Base-by-base conservation (phyloP, 2,329 filamentous ascomycete genomes). In the Colletotrichum musicola region DNA sequence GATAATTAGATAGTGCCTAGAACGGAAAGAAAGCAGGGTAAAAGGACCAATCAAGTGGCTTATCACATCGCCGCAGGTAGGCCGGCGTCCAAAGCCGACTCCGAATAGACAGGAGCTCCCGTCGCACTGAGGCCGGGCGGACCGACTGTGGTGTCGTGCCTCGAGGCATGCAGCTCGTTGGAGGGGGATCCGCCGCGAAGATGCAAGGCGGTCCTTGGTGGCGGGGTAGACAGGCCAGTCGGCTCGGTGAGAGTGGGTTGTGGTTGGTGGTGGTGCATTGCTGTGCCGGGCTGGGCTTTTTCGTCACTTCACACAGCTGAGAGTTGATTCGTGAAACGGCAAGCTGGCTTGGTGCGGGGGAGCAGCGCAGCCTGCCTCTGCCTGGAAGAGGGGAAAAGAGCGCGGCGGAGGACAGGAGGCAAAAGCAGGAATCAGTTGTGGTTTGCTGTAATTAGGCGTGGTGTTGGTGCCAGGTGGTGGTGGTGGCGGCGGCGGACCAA, bases 321-420 rank as follows among this genome's bases (percentile, higher is more conserved):
- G 38, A 60, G 62, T 40, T 68, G 61, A 65, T 68, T 68, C 65
- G 62, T 44, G 55, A 53, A 59, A 56, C 62, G 56, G 30, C 62
- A 13, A 47, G 22, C 44, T 50, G 25, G 49, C 42, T 44, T 46
- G 49, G 55, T 68, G 65, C 55, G 61, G 65, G 49, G 65, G 62
- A 68, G 30, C 25, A 55, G 65, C 30, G 7, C 30, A 35, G 30
- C 30, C 30, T 3, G 30, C 65, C 65, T 68, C 30, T 65, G 30
- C 22, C 22, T 25, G 4, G 3, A 25, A 68, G 42, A 65, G n/a
- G 46, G 27, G 27, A 60, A 35, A 9, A 10, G 25, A 20, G 25
- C 5, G 27, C 16, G 35, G 30, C 14, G n/a, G 50, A 27, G 30
- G 16, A 40, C 49, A 68, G n/a, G 50, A 30, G 42, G 25, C 40